phyloP scores from a whole-genome alignment of 2,329 filamentous ascomycete species.

The Pestalotiopsis sp. region DNA sequence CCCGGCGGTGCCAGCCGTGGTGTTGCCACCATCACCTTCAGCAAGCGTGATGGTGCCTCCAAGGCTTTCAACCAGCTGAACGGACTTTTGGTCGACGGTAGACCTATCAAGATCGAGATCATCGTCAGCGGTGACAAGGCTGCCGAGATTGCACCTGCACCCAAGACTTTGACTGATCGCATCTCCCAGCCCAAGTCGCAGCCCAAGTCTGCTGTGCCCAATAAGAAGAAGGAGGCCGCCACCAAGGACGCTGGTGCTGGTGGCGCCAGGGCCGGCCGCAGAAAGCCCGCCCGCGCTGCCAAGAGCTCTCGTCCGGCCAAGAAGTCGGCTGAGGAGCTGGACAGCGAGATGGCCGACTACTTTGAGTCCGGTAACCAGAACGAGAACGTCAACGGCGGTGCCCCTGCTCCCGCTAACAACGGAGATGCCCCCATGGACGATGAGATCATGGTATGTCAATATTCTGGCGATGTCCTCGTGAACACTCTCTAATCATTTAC shows the following conservation, averaged over 20 bases:
- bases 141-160: conserved; percentile 63
- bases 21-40: conserved; percentile 86
- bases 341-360: conserved; percentile 98
- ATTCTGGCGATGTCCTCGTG: not conserved
- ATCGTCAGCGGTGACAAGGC: conserved; percentile 77
- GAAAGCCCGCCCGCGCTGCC: conserved; percentile 43
- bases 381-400: conserved; percentile 45
- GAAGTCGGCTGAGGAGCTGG: conserved; percentile 94
- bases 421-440: conserved; percentile 68
- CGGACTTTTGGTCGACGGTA: conserved; percentile 84
- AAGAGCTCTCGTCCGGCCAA: conserved; percentile 66
- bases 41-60: conserved; percentile 75
- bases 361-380: conserved; percentile 58
- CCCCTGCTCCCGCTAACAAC: conserved; percentile 44
- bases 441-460: conserved; percentile 50
- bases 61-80: conserved; percentile 85
- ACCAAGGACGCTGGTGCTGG: conserved; percentile 42
- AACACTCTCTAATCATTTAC: not conserved
- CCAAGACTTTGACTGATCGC: conserved; percentile 78
- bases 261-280: conserved; percentile 47
- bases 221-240: conserved; percentile 62
- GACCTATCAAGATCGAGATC: conserved; percentile 94
- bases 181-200: conserved; percentile 73
- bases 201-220: conserved; percentile 77
- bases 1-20: conserved; percentile 90